Evolutionary conservation across 257 asterid species (phyloP), one percentile per base, ranked within the genome.

Genomic region (Scutellaria barbata): DNA sequence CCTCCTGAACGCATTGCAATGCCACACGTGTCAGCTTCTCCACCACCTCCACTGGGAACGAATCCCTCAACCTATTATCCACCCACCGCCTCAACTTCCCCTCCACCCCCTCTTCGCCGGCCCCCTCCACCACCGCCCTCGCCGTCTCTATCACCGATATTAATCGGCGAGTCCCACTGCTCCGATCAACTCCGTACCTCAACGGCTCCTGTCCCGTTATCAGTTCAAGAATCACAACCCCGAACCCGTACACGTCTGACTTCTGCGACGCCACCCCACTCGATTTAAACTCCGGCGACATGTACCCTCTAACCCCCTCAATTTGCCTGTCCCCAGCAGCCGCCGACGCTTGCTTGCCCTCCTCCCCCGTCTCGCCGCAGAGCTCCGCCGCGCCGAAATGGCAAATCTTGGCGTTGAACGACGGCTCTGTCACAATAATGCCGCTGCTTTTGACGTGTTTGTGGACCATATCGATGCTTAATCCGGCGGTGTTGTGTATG

Each of bases 381-480:
- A 94, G 93, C 83, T 94, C 98, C 43, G 98, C 96, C 45, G 99
- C 93, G 35, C 98, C 99, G 84, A 92, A 95, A 72, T 92, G 96
- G 78, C 99, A 95, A 73, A 95, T 88, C 68, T 84, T 84, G 45
- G 98, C 96, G 71, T 95, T 88, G 64, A 80, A 83, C 2, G 82
- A 77, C 2, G 96, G 98, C 79, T 95, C 98, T 6, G 93, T 77
- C 60, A 95, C 86, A 58, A 95, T 77, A 7, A 95, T 82, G 9
- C 88, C 95, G 81, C 96, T 95, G 83, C 94, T 84, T 81, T 92
- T 95, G n/a, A 95, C 81, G 80, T 95, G 88, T 57, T 95, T 95
- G 82, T 95, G 98, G 35, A 88, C 95, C 85, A 89, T 76, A 45
- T 78, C 86, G 22, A 86, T 76, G 78, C 86, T 83, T 41, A 85